These are phyloP conservation scores for Cynanchum wilfordii DNA, from an alignment of 257 asterid genomes.

Conservation along the genomic window DNA sequence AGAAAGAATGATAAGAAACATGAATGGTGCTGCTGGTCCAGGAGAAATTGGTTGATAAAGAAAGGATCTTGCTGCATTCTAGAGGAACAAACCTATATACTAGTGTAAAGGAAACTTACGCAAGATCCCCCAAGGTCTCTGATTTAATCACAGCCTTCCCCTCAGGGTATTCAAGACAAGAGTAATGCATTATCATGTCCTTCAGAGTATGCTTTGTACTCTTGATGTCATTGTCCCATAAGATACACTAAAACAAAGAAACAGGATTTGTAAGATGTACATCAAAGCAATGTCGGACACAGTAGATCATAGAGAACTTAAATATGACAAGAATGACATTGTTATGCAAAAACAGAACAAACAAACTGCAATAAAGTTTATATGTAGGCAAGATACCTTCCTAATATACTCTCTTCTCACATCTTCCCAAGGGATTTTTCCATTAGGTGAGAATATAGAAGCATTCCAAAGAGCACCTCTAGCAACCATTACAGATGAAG, in stretches of 20 bases:
- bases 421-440: slow-evolving; percentile 69
- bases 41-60: too few relatives aligned
- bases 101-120: slow-evolving; percentile 46
- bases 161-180: slow-evolving; percentile 72
- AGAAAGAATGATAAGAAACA: too few relatives aligned
- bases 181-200: slow-evolving; percentile 77
- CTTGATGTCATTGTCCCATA: slow-evolving; percentile 88
- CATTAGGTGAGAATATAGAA: slow-evolving; percentile 73
- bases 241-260: slow-evolving; percentile 59
- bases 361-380: neutral
- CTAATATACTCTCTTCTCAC: slow-evolving; percentile 72
- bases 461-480: slow-evolving; percentile 99
- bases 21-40: too few relatives aligned
- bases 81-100: too few relatives aligned
- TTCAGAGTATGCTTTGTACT: slow-evolving; percentile 83
- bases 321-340: neutral
- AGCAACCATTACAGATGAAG: slow-evolving; percentile 93
- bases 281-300: neutral
- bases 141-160: slow-evolving; percentile 71
- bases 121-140: slow-evolving; percentile 65
- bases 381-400: slow-evolving; percentile 47
- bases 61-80: too few relatives aligned
- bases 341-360: neutral
- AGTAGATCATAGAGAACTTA: neutral
- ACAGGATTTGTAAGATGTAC: slow-evolving; percentile 17